Conservation (phyloP, 1,139 yeast genomes). For the Nadsonia starkeyi-henricii region DNA sequence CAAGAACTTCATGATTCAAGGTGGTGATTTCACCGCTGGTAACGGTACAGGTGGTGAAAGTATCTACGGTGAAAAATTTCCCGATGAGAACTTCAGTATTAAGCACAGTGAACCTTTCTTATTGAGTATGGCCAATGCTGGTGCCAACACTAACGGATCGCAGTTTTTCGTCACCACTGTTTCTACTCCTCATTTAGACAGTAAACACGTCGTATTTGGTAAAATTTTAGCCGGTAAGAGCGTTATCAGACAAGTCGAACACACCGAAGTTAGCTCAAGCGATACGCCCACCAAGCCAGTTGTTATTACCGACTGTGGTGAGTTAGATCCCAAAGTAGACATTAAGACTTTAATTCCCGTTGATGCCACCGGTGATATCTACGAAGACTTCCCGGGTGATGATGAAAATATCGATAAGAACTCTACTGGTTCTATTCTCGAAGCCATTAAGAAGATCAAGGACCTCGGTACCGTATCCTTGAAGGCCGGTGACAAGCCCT, state of each 20-base stretch:
- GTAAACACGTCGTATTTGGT: conserved; percentile 91
- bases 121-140: conserved; percentile 98
- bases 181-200: conserved; percentile 67
- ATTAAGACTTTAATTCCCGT: conserved; percentile 36
- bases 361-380: conserved; percentile 80
- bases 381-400: conserved; percentile 65
- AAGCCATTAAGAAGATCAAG: conserved; percentile 55
- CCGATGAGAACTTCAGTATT: conserved; percentile 86
- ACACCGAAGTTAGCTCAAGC: conserved; percentile 45
- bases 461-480: conserved; percentile 64
- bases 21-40: conserved; percentile 78
- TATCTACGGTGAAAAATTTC: conserved; percentile 89
- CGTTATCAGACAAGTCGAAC: conserved; percentile 60
- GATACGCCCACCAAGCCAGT: conserved; percentile 60
- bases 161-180: conserved; percentile 75
- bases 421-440: conserved; percentile 50
- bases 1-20: conserved; percentile 97
- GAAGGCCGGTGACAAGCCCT: conserved; percentile 43
- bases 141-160: conserved; percentile 92
- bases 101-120: conserved; percentile 87
- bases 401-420: conserved; percentile 51
- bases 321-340: conserved; percentile 36
- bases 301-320: conserved; percentile 67
- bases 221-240: conserved; percentile 70
- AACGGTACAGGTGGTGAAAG: conserved; percentile 95